These are phyloP conservation scores for Chrysochromulina parva DNA, from an alignment of 78 protist genomes.

Conservation along the genomic window DNA sequence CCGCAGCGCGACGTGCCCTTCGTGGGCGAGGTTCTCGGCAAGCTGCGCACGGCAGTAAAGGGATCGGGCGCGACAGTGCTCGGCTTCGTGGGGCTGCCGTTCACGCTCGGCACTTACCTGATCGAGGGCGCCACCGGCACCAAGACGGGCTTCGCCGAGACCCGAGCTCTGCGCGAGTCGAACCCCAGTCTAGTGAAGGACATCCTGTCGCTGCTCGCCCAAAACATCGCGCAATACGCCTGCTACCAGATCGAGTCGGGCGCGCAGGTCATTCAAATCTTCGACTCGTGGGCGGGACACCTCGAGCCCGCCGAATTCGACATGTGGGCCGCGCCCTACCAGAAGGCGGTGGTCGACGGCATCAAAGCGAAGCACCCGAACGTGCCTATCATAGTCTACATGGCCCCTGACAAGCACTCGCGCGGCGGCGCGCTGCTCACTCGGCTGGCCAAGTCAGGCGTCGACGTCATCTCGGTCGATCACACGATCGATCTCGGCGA, in stretches of 20 bases:
- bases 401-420: slow-evolving; percentile 14
- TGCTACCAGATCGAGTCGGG: slow-evolving; percentile 42
- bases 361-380: neutral
- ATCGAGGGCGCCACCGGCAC: slow-evolving; percentile 85
- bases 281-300: slow-evolving; percentile 87
- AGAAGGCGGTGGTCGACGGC: neutral
- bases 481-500: neutral
- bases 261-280: slow-evolving; percentile 71
- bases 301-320: slow-evolving; percentile 39
- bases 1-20: neutral
- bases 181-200: neutral
- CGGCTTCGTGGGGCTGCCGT: slow-evolving; percentile 74
- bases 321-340: neutral
- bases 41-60: neutral
- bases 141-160: slow-evolving; percentile 25
- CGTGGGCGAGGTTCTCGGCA: slow-evolving; percentile 17
- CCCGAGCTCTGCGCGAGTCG: neutral
- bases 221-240: slow-evolving; percentile 37
- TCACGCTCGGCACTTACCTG: slow-evolving; percentile 88
- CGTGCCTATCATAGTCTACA: neutral
- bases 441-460: neutral
- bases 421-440: neutral
- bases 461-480: neutral
- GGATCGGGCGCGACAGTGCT: slow-evolving; percentile 40
- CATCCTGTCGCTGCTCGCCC: neutral